A percentile compares a stretch with the other conserved stretches of the same genome.
Evolutionary conservation across 768 basidiomycete genomes (phyloP).

Genomic region (Phanerodontia chrysosporium): DNA sequence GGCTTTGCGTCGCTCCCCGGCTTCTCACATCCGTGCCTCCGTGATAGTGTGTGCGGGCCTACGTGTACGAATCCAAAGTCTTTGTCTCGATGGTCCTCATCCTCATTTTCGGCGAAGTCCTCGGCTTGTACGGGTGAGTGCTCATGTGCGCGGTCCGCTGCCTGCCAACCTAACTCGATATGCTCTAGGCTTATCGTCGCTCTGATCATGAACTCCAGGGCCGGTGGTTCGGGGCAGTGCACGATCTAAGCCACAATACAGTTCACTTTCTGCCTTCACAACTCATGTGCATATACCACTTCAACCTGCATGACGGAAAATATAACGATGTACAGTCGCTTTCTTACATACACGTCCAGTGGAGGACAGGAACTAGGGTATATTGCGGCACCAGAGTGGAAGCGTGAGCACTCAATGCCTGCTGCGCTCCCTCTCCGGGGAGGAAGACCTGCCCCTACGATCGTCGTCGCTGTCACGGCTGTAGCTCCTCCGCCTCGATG

Average conservation of each 20-base stretch:
- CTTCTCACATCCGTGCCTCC: neutral
- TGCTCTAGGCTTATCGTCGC: constrained; percentile 71
- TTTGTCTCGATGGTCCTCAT: constrained; percentile 97
- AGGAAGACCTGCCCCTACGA: constrained; percentile 6
- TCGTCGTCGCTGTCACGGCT: constrained; percentile 16
- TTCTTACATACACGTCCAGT: neutral
- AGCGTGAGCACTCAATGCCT: neutral
- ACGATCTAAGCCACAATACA: neutral
- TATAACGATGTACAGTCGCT: neutral
- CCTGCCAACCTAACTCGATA: neutral
- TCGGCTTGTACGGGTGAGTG: constrained; percentile 83
- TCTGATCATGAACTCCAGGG: constrained; percentile 85
- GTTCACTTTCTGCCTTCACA: neutral
- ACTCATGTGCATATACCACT: constrained; percentile 3
- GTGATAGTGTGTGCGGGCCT: constrained; percentile 80
- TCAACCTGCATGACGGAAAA: neutral
- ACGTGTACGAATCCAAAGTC: constrained; percentile 84
- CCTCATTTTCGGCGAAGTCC: constrained; percentile 87
- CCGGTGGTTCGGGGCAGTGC: constrained; percentile 30
- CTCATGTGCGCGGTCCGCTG: neutral
- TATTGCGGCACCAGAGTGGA: neutral
- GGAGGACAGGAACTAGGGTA: neutral
- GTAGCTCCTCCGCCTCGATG: constrained; percentile 13
- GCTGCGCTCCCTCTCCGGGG: constrained; percentile 1
- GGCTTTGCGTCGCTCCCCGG: neutral